Evolutionary conservation across 257 asterid species (phyloP), one percentile per base, ranked within the genome.

Genomic region (Solanum chaucha): DNA sequence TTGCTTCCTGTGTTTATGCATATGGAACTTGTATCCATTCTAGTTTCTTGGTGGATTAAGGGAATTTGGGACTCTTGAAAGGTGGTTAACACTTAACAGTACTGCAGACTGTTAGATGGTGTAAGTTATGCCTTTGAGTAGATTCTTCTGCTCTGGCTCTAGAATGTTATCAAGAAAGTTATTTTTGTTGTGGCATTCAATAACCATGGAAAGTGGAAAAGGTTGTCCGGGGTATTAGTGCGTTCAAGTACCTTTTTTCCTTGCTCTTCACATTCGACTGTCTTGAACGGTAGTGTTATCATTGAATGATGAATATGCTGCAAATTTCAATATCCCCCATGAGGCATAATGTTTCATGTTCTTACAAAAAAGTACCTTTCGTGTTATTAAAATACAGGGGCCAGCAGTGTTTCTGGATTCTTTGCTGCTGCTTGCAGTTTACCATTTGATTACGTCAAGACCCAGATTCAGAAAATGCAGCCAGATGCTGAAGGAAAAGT

Each of bases 381-480:
- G 17, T 3, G 6, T 28, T 28, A 15, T 26, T 48, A 48, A 28
- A 81, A 81, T 89, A 84, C 93, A 94, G 98, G 96, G 41, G 98
- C 99, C 36, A 97, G 99, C 87, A 20, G 90, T 5, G 97, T 97
- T 13, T 97, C 99, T 6, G 99, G 99, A 22, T 95, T 97, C 85
- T 94, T 94, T 19, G 99, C 98, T 85, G 89, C 98, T 28, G 98
- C 99, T 44, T 95, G 98, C 86, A 96, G 99, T 92, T 93, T 97
- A 83, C 99, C 99, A 8, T 96, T 97, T 58, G 99, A 97, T 86
- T 96, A 94, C 75, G 98, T 97, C 32, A 97, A 96, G 88, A 97
- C 99, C 17, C 99, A 97, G 87, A 97, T 97, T 74, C 99, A 94
- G 93, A 95, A 95, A 90, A 97, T 97, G 99, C 98, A 94, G 90